Base-by-base conservation (phyloP, 148 eudicot genomes). In the Cornus florida region DNA sequence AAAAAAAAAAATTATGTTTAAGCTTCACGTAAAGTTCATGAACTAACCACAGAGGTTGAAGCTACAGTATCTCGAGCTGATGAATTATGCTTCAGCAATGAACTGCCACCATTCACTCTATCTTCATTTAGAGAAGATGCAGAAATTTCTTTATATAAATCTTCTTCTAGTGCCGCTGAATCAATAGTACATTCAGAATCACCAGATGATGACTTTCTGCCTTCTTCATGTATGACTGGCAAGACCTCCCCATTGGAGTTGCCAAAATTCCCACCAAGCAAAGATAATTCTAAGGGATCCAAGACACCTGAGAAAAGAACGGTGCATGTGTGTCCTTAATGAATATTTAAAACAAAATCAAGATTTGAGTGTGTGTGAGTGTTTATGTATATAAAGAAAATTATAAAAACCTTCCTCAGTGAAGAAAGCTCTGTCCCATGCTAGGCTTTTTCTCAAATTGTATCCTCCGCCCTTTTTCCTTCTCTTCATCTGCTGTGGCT, bases 391-490 rank as follows among this genome's bases (percentile, higher is more conserved):
- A 7, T 14, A 12, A 67, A 11, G 28, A 70, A 83, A 13, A 59
- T 79, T 48, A n/a, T 73, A 77, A 71, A 66, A 69, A 95, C 99
- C 99, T 91, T 96, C 97, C 78, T 96, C 99, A 24, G 99, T 92
- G 77, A 89, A 80, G 81, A 96, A 96, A 57, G 99, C 99, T 78
- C 86, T 90, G 82, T 96, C 93, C 99, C 99, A 96, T 60, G 99
- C 99, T 81, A 96, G 81, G 87, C 99, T 96, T 89, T 94, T 93
- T 81, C 97, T 82, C 82, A 91, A 77, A 86, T 94, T 92, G 87
- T 82, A 90, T 33, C 91, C 94, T 80, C 89, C 90, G 19, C 84
- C 81, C 82, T 85, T 96, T 80, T 85, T 91, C 83, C 84, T 88
- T 85, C 86, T 89, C 83, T 96, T 96, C 99, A 93, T 93, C 82